Percentiles rank a stretch among this genome's conserved stretches.
phyloP scores from a whole-genome alignment of 805 yeast species.

The Pichia cabralensis region DNA sequence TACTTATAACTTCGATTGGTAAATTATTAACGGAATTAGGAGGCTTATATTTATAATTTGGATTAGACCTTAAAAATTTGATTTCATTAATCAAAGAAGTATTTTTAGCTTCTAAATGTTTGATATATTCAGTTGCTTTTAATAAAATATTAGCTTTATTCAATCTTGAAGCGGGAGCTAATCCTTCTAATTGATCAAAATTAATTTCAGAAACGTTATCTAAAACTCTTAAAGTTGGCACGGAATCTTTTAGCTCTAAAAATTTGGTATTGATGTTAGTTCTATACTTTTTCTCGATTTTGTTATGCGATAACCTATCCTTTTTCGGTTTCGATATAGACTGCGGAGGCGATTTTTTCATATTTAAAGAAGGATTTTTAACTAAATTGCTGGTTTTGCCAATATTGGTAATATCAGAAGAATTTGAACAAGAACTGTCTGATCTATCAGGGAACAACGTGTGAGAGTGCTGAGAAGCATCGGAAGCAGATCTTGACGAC shows the following conservation, averaged over 20 bases:
- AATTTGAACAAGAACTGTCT: too few species aligned
- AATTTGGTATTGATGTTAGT: conserved; percentile 69
- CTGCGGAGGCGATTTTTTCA: too few species aligned
- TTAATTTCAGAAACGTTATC: conserved; percentile 20
- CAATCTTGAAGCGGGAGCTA: conserved; percentile 63
- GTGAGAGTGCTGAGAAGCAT: too few species aligned
- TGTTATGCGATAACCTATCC: conserved; percentile 50
- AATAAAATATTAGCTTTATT: conserved; percentile 71
- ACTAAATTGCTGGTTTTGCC: too few species aligned
- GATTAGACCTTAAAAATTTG: conserved; percentile 18
- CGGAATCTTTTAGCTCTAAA: conserved; percentile 60
- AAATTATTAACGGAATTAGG: conserved; percentile 1
- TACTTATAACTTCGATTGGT: conserved; percentile 6
- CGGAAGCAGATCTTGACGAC: too few species aligned
- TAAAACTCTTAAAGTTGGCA: conserved; percentile 64
- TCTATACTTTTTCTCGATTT: conserved; percentile 73
- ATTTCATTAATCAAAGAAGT: conserved; percentile 41
- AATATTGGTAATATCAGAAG: too few species aligned
- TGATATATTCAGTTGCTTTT: conserved; percentile 73
- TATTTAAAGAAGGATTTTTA: too few species aligned
- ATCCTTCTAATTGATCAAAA: conserved; percentile 54
- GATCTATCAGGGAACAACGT: too few species aligned
- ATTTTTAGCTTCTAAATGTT: conserved; percentile 58
- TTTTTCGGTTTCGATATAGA: too few species aligned
- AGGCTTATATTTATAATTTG: conserved; percentile 3